These are phyloP conservation scores for Boletus vermiculosoides DNA, from an alignment of 768 basidiomycete species.

Conservation along the genomic window DNA sequence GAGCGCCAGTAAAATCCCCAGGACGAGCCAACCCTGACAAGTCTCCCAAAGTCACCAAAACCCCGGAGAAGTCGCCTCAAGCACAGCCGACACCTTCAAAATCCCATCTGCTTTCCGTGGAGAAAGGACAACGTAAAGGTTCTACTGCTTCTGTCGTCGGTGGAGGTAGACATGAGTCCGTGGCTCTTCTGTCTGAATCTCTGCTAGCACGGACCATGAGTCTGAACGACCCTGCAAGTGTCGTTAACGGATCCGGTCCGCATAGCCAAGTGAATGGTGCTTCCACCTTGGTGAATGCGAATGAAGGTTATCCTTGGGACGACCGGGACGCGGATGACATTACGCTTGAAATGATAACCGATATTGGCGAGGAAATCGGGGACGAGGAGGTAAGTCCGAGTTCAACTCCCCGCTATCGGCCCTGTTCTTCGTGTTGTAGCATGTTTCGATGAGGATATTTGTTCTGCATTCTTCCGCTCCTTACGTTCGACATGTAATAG, in stretches of 20 bases:
- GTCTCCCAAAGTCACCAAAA: conserved; percentile 22
- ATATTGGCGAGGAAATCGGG: conserved; percentile 53
- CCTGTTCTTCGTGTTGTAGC: not conserved
- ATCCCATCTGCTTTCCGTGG: conserved; percentile 14
- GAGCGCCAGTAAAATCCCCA: conserved; percentile 23
- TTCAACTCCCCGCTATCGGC: not conserved
- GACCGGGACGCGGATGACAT: conserved; percentile 55
- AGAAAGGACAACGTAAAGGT: conserved; percentile 21
- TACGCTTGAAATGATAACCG: conserved; percentile 71
- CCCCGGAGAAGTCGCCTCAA: conserved; percentile 22
- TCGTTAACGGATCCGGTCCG: conserved; percentile 20
- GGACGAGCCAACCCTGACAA: conserved; percentile 22
- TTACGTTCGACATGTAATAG: not conserved
- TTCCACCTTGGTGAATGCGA: conserved; percentile 19
- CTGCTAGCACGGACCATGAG: conserved; percentile 10
- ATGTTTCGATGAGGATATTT: not conserved
- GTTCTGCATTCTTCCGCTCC: not conserved
- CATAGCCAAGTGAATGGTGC: conserved; percentile 25
- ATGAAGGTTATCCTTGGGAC: conserved; percentile 27
- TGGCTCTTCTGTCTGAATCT: conserved; percentile 20
- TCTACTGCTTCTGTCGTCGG: conserved; percentile 18
- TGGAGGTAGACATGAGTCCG: conserved; percentile 17
- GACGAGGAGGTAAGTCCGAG: conserved; percentile 62
- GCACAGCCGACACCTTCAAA: conserved; percentile 22
- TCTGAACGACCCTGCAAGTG: conserved; percentile 16